phyloP scores from a whole-genome alignment of 306 rosid genomes.

The Vigna trinervia region DNA sequence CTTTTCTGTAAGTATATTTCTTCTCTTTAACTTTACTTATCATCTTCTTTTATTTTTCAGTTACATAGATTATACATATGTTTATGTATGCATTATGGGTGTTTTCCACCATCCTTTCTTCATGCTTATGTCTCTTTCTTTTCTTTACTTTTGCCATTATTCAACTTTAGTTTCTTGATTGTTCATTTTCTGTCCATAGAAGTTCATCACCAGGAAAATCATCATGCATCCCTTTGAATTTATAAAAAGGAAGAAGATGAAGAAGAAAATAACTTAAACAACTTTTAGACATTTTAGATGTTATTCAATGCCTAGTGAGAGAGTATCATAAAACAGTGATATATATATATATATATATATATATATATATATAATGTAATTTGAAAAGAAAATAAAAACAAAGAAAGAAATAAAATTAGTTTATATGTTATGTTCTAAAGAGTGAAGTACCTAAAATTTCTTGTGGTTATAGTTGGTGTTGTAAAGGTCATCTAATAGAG shows the following conservation, averaged over 20 bases:
- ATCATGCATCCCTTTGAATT: neutral
- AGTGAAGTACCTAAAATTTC: neutral
- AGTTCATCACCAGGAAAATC: neutral
- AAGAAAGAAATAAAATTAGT: too few relatives aligned
- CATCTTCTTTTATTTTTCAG: neutral
- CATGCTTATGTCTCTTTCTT: neutral
- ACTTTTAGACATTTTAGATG: neutral
- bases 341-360: too few relatives aligned
- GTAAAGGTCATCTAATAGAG: too few relatives aligned
- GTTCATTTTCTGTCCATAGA: neutral
- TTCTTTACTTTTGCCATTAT: neutral
- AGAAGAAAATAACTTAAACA: neutral
- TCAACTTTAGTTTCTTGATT: neutral
- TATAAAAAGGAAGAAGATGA: neutral
- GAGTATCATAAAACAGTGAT: too few relatives aligned
- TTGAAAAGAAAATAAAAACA: too few relatives aligned
- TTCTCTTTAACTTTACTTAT: neutral
- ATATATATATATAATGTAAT: too few relatives aligned
- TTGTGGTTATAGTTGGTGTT: neutral
- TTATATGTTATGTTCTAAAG: too few relatives aligned
- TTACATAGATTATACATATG: neutral
- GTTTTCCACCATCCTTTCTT: neutral
- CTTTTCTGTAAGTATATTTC: conserved; percentile 25
- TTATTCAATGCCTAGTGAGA: too few relatives aligned
- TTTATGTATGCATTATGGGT: neutral